phyloP scores from a whole-genome alignment of 2,329 filamentous ascomycete genomes.

The Dothistroma pini region DNA sequence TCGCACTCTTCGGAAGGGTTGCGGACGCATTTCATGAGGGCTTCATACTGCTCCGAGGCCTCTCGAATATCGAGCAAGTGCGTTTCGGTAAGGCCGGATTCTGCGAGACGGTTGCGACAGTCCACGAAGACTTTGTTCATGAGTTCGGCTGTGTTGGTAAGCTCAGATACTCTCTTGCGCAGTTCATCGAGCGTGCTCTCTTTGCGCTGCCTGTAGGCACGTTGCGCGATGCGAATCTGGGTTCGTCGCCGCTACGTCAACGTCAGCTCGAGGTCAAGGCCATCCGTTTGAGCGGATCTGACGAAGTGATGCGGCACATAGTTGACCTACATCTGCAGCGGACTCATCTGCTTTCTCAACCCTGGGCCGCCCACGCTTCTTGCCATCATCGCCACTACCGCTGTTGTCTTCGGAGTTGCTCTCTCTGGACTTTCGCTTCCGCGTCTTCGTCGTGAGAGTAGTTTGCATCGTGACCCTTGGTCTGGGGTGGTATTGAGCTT shows the following conservation, averaged over 20 bases:
- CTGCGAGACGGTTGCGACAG: conserved; percentile 21
- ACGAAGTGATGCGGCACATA: not conserved
- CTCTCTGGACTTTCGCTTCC: conserved; percentile 16
- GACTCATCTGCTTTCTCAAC: conserved; percentile 75
- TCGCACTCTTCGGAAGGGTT: conserved; percentile 21
- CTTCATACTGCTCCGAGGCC: conserved; percentile 18
- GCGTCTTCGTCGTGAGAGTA: conserved; percentile 1
- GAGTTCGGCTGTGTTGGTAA: conserved; percentile 66
- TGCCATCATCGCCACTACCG: conserved; percentile 32
- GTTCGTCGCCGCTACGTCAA: conserved; percentile 66
- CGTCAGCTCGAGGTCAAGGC: conserved; percentile 10
- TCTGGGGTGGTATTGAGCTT: not conserved
- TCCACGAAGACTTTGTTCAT: conserved; percentile 69
- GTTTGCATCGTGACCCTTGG: not conserved
- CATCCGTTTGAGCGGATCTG: not conserved
- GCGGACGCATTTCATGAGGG: conserved; percentile 22
- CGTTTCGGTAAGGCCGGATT: conserved; percentile 17
- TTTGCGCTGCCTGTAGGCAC: conserved; percentile 80
- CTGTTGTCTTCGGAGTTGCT: conserved; percentile 20
- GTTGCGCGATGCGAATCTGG: conserved; percentile 81
- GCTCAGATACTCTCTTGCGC: conserved; percentile 63
- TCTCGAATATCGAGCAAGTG: conserved; percentile 25
- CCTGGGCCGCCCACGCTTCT: conserved; percentile 68
- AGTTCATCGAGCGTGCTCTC: conserved; percentile 74
- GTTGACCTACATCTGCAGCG: conserved; percentile 66